These are phyloP conservation scores for Simplicillium aogashimaense DNA, from an alignment of 2,329 filamentous ascomycete species.

Conservation along the genomic window DNA sequence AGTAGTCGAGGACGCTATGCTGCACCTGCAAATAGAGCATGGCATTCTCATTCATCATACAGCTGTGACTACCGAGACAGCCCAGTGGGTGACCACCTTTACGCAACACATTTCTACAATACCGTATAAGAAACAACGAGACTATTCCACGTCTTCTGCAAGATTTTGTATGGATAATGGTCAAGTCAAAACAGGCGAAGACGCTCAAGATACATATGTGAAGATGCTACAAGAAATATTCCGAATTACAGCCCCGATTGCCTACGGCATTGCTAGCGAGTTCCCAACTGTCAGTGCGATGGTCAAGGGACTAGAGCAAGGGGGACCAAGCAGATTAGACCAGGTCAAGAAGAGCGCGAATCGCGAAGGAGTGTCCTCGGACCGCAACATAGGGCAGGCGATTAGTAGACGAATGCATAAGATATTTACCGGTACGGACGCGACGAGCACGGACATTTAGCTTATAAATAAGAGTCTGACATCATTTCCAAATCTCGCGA, in stretches of 20 bases:
- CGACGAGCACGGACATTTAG: constrained; percentile 44
- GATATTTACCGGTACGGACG: constrained; percentile 49
- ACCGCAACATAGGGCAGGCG: constrained; percentile 44
- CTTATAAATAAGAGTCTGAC: no score
- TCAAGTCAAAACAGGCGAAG: constrained; percentile 62
- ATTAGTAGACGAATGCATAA: constrained; percentile 49
- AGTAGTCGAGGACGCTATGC: constrained; percentile 57
- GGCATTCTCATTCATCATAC: constrained; percentile 63
- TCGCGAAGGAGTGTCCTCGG: constrained; percentile 44
- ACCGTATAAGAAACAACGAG: constrained; percentile 53
- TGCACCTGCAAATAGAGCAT: constrained; percentile 61
- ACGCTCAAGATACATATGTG: constrained; percentile 55
- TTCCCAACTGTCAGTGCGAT: constrained; percentile 50
- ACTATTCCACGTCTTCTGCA: constrained; percentile 39
- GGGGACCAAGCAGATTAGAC: constrained; percentile 53
- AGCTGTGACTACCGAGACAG: constrained; percentile 47
- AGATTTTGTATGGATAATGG: constrained; percentile 73
- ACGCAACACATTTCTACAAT: constrained; percentile 72
- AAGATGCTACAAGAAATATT: constrained; percentile 69
- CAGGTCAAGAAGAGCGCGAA: constrained; percentile 48
- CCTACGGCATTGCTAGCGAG: constrained; percentile 55
- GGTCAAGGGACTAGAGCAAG: constrained; percentile 44
- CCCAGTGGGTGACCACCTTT: constrained; percentile 62
- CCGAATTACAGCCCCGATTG: constrained; percentile 62
- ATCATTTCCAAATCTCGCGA: no score